Evolutionary conservation across 371 early-diverging fungal species (phyloP).

Genomic region (Mucor irregularis): DNA sequence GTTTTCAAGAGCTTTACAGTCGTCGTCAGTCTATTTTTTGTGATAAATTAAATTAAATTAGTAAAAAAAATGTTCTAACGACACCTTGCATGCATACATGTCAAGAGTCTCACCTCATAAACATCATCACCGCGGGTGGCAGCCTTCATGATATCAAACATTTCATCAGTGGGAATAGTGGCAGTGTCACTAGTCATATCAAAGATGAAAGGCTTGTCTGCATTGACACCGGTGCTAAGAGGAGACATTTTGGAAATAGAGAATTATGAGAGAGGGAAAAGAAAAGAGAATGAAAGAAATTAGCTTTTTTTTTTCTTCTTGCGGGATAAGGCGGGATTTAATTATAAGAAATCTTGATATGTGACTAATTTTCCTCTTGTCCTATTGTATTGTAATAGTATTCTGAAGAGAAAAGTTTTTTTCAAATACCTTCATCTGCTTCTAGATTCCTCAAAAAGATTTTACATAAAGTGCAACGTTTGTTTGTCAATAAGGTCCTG

Average conservation of each 20-base stretch:
- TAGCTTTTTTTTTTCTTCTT: too few relatives aligned
- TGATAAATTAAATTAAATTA: background rate
- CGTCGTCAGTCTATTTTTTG: constrained; percentile 18
- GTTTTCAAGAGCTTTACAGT: constrained; percentile 60
- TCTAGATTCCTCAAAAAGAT: too few relatives aligned
- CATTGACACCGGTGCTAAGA: background rate
- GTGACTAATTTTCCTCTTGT: constrained; percentile 7
- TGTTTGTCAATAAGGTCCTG: too few relatives aligned
- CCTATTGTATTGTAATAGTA: background rate
- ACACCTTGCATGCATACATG: too few relatives aligned
- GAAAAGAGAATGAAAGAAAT: background rate
- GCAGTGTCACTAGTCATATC: constrained; percentile 73
- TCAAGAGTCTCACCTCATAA: constrained; percentile 54
- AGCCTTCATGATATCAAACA: constrained; percentile 78
- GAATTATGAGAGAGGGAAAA: background rate
- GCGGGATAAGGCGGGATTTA: constrained; percentile 14
- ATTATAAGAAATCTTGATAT: background rate
- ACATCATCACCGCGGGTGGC: constrained; percentile 89
- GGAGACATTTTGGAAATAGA: constrained; percentile 28
- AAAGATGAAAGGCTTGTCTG: constrained; percentile 24
- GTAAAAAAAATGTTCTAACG: constrained; percentile 2
- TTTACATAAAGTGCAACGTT: too few relatives aligned
- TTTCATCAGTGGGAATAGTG: constrained; percentile 80
- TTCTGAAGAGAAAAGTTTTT: background rate
- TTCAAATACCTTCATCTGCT: too few relatives aligned